A percentile compares a stretch with the other conserved stretches of the same genome.
Conservation (phyloP, 306 rosid genomes). For the Quercus glauca region DNA sequence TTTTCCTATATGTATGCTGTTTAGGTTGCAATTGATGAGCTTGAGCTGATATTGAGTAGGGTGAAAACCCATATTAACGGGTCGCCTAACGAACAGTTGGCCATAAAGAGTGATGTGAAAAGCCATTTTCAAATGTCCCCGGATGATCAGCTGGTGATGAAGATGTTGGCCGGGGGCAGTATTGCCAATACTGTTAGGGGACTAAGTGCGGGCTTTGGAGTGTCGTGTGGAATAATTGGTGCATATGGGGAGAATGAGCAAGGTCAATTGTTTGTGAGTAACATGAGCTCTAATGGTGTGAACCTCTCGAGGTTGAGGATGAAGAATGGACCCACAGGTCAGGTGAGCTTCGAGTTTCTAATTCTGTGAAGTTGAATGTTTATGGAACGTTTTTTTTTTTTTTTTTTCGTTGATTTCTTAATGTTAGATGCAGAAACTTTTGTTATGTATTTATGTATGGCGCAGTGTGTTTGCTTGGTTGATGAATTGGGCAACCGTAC, state of each 20-base stretch:
- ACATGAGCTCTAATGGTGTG: conserved; percentile 72
- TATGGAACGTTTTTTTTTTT: not conserved
- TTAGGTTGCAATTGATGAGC: conserved; percentile 73
- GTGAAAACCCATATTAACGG: conserved; percentile 38
- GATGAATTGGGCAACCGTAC: conserved; percentile 83
- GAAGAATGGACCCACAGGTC: conserved; percentile 81
- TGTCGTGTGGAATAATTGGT: conserved; percentile 77
- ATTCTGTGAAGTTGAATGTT: not conserved
- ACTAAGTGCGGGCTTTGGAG: conserved; percentile 64
- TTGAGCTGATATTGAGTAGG: conserved; percentile 52
- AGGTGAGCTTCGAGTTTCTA: conserved; percentile 46
- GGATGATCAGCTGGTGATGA: conserved; percentile 31
- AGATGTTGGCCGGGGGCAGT: conserved; percentile 90
- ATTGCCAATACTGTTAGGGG: conserved; percentile 92
- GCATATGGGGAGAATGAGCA: conserved; percentile 86
- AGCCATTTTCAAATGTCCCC: not conserved
- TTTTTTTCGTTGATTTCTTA: not conserved
- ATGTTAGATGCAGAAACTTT: conserved; percentile 9
- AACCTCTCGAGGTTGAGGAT: conserved; percentile 66
- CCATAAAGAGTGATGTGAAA: no score
- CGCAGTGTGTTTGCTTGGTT: conserved; percentile 95
- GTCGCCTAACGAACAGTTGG: no score
- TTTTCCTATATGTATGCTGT: not conserved
- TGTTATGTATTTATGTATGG: conserved; percentile 18
- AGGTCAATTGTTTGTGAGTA: conserved; percentile 65